A percentile compares a stretch with the other conserved stretches of the same genome.
Evolutionary conservation across 345 rosid species (phyloP).

Genomic region (Garcia nutans): DNA sequence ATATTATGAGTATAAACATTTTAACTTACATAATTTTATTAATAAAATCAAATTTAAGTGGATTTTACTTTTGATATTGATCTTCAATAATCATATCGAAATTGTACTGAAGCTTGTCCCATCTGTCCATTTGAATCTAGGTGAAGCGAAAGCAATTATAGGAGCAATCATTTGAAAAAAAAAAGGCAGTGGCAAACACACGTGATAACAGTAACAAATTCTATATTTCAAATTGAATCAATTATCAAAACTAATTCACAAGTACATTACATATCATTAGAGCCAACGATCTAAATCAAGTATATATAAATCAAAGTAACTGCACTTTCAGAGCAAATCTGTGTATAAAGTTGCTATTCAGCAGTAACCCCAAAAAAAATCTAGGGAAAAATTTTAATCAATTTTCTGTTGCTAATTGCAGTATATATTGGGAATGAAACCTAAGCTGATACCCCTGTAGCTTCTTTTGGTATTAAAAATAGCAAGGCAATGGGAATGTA

Average conservation of each 20-base stretch:
- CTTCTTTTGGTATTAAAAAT: conserved; percentile 85
- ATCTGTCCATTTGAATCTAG: too few species aligned
- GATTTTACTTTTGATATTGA: too few species aligned
- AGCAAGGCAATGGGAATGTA: conserved; percentile 68
- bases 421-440: background rate
- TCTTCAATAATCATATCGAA: too few species aligned
- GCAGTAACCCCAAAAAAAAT: background rate
- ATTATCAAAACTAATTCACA: background rate
- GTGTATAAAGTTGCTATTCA: background rate
- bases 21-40: background rate
- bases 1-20: too few species aligned
- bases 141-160: too few species aligned
- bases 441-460: conserved; percentile 67
- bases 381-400: background rate
- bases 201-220: background rate
- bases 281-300: background rate
- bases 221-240: conserved; percentile 6
- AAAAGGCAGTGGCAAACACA: too few species aligned
- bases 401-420: background rate
- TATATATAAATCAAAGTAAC: background rate
- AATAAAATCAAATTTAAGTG: too few species aligned
- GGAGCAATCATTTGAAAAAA: too few species aligned
- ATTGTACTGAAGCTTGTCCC: too few species aligned
- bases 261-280: background rate
- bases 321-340: background rate